These are phyloP conservation scores for Acacia acuminata DNA, from an alignment of 306 rosid species.

Conservation along the genomic window DNA sequence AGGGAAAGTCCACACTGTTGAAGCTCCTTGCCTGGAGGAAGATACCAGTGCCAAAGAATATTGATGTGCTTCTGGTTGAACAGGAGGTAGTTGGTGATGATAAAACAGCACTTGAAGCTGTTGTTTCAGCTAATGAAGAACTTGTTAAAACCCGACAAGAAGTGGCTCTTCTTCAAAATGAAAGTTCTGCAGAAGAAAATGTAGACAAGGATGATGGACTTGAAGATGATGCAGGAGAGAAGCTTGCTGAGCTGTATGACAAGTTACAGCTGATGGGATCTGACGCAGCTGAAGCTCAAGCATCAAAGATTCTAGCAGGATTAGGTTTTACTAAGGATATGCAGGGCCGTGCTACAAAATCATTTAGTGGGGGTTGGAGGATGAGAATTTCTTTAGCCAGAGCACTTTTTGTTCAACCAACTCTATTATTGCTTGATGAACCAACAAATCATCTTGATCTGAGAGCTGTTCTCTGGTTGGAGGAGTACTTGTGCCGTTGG, in stretches of 20 bases:
- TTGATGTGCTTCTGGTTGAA: conserved; percentile 66
- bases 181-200: conserved; percentile 31
- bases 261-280: conserved; percentile 49
- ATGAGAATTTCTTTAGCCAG: conserved; percentile 61
- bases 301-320: conserved; percentile 65
- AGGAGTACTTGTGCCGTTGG: conserved; percentile 63
- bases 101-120: conserved; percentile 53
- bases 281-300: conserved; percentile 60
- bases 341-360: conserved; percentile 57
- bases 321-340: conserved; percentile 63
- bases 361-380: conserved; percentile 66
- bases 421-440: conserved; percentile 57
- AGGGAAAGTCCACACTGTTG: conserved; percentile 59
- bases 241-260: conserved; percentile 56
- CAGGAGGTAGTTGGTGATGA: conserved; percentile 64
- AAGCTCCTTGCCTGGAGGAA: conserved; percentile 75
- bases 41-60: conserved; percentile 63
- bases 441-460: conserved; percentile 61
- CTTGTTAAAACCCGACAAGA: conserved; percentile 53
- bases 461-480: conserved; percentile 65
- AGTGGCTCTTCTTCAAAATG: conserved; percentile 47
- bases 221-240: conserved; percentile 50
- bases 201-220: conserved; percentile 23
- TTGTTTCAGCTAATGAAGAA: conserved; percentile 65
- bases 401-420: conserved; percentile 63